Evolutionary conservation across 495 filamentous ascomycete genomes (phyloP), one percentile per base, ranked within the genome.

Genomic region (Penicillium canariense): DNA sequence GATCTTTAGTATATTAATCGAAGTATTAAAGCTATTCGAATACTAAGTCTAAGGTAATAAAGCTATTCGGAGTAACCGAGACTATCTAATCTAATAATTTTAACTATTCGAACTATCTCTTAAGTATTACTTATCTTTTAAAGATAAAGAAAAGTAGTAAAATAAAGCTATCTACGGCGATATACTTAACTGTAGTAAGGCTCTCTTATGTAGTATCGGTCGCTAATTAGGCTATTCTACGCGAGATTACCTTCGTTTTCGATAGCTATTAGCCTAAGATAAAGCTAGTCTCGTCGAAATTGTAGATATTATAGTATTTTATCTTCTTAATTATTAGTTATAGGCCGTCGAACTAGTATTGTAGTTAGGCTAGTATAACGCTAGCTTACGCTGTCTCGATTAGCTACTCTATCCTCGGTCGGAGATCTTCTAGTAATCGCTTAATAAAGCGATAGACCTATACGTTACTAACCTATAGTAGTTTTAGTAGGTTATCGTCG

Each of bases 201-300:
- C 15, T 32, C 20, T 48, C 45, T 6, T 17, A 28, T 5, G 8
- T 23, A 48, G 3, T 15, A 2, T 11, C 5, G 4, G 11, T 14
- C 45, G 22, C 45, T 2, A 7, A 0, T 0, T 28, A 2, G 5
- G 28, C 31, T 0, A 1, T 12, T 6, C 34, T 7, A 35, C 28
- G 27, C 10, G 18, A 3, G 6, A 32, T 14, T n/a, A 5, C 32
- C 2, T 6, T 2, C 2, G 27, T 23, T 0, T 25, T 26, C 20
- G 28, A 25, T 8, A 17, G 3, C 10, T 35, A 7, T 9, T 48
- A 15, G 28, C 45, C 45, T 22, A 48, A 10, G 9, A 32, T 32
- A 35, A 48, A 48, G 17, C 45, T 28, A 12, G 15, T 35, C 3
- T 48, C 45, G 27, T 48, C 45, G 45, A 48, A 48, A 23, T 48